These are phyloP conservation scores for Sporothrix variecibatus DNA, from an alignment of 2,329 filamentous ascomycete genomes.

Conservation along the genomic window DNA sequence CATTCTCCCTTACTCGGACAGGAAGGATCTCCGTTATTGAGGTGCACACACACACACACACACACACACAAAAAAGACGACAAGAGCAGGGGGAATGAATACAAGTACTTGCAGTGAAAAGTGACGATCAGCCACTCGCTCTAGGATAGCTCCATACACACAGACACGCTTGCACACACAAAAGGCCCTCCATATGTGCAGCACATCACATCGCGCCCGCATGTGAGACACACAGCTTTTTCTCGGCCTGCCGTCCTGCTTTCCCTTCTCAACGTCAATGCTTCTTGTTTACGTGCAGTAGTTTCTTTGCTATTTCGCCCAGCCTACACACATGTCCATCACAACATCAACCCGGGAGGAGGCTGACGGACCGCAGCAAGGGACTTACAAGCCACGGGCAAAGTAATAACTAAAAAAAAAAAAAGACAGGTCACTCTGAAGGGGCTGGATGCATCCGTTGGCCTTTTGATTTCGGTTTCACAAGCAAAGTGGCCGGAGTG, in stretches of 20 bases:
- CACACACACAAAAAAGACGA: too few species aligned
- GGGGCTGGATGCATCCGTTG: not conserved
- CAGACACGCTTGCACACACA: not conserved
- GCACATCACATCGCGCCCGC: not conserved
- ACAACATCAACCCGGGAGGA: not conserved
- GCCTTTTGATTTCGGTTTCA: not conserved
- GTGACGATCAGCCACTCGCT: not conserved
- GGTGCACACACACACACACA: not conserved
- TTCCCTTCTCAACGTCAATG: not conserved
- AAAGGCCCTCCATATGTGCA: not conserved
- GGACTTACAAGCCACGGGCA: not conserved
- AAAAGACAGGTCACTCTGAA: not conserved
- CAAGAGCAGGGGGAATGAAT: not conserved
- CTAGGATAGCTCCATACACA: not conserved
- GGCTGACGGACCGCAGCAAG: not conserved
- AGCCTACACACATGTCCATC: not conserved
- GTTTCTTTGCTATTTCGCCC: not conserved
- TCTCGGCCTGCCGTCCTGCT: too few species aligned
- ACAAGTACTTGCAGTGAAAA: not conserved
- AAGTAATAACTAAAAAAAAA: not conserved
- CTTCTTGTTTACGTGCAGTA: conserved; percentile 3
- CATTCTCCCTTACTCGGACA: not conserved
- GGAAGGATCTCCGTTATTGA: not conserved
- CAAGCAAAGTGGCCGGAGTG: conserved; percentile 5
- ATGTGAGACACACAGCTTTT: conserved; percentile 1